Evolutionary conservation across 73 alveolate genomes (phyloP).

Genomic region (Paraurostyla sp.): DNA sequence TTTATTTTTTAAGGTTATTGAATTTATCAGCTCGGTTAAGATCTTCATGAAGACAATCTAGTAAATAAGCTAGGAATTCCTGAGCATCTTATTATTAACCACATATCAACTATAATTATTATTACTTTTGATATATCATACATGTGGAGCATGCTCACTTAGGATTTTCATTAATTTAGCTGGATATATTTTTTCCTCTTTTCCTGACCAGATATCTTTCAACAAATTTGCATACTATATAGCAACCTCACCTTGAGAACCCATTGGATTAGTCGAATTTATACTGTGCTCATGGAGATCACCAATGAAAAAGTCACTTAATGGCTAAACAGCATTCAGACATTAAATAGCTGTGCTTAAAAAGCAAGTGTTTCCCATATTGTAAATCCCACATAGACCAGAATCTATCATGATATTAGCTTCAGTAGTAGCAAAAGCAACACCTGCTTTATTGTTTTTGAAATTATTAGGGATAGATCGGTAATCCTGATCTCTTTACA

Average conservation of each 20-base stretch:
- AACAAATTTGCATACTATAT: constrained; percentile 74
- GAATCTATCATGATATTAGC: constrained; percentile 21
- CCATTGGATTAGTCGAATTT: constrained; percentile 80
- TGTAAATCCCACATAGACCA: constrained; percentile 91
- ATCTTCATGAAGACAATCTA: constrained; percentile 98
- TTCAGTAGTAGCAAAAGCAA: constrained; percentile 41
- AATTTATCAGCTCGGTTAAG: constrained; percentile 84
- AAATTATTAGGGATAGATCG: constrained; percentile 55
- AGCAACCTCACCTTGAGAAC: constrained; percentile 82
- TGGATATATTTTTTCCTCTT: constrained; percentile 80
- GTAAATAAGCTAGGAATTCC: constrained; percentile 94
- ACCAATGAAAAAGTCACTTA: constrained; percentile 89
- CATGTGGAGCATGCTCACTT: constrained; percentile 75
- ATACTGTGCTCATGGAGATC: constrained; percentile 68
- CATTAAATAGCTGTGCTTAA: constrained; percentile 96
- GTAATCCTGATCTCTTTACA: constrained; percentile 31
- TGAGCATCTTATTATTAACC: constrained; percentile 95
- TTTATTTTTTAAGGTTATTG: constrained; percentile 1
- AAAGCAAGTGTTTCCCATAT: constrained; percentile 97
- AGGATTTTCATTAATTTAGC: constrained; percentile 59
- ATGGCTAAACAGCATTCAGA: constrained; percentile 87
- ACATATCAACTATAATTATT: constrained; percentile 61
- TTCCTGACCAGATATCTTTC: constrained; percentile 82
- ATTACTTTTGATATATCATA: background rate
- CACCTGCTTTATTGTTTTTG: constrained; percentile 16